Percentiles rank a stretch among this genome's conserved stretches.
Evolutionary conservation across 1,139 yeast species (phyloP).

Genomic region (Spathaspora sp.): DNA sequence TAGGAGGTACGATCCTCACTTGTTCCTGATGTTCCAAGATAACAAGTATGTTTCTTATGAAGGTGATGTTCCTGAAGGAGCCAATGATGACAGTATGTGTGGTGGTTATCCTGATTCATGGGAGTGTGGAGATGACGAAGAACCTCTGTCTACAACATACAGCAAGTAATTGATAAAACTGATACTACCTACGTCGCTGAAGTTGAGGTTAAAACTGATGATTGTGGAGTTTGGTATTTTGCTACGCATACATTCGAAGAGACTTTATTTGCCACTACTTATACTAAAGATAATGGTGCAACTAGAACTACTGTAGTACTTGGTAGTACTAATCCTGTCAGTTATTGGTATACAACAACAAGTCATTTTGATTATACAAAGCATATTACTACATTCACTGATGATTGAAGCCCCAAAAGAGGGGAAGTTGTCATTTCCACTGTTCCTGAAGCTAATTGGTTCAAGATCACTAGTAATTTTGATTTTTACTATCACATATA

Average conservation of each 20-base stretch:
- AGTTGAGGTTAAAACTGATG: neutral
- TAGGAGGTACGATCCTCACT: slow-evolving; percentile 12
- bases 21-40: slow-evolving; percentile 6
- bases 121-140: neutral
- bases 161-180: slow-evolving; percentile 5
- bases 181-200: neutral
- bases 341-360: too few relatives aligned
- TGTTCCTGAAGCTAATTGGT: too few relatives aligned
- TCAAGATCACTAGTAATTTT: too few relatives aligned
- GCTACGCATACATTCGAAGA: neutral
- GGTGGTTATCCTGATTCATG: neutral
- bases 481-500: too few relatives aligned
- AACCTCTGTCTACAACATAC: neutral
- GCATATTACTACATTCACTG: neutral
- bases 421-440: too few relatives aligned
- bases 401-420: too few relatives aligned
- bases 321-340: neutral
- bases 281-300: neutral
- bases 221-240: slow-evolving; percentile 5
- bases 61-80: slow-evolving; percentile 11
- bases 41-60: slow-evolving; percentile 10
- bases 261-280: neutral
- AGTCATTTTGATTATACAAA: neutral
- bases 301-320: neutral
- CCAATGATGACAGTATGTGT: slow-evolving; percentile 6